These are phyloP conservation scores for Letharia lupina DNA, from an alignment of 495 filamentous ascomycete species.

Conservation along the genomic window DNA sequence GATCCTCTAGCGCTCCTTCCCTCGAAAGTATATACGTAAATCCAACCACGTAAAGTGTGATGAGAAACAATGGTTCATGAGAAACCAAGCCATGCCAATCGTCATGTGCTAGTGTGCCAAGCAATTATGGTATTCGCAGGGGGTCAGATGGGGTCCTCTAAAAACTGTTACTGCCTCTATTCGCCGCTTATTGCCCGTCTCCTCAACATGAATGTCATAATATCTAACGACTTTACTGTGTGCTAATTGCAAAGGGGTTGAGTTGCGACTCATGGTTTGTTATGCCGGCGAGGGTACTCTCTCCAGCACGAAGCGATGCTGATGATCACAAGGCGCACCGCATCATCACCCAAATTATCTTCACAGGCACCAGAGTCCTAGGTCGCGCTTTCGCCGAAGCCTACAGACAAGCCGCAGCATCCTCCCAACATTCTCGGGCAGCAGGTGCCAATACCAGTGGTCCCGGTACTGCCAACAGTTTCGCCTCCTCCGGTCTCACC, in stretches of 20 bases:
- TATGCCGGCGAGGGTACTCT: no score
- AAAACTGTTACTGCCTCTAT: background rate
- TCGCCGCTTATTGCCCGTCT: background rate
- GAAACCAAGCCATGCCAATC: background rate
- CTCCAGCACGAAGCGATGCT: background rate
- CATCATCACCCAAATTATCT: slow-evolving; percentile 84
- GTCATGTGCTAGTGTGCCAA: slow-evolving; percentile 6
- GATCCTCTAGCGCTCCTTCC: background rate
- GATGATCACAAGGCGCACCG: slow-evolving; percentile 66
- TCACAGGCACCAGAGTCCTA: slow-evolving; percentile 83
- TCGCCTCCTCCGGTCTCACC: slow-evolving; percentile 63
- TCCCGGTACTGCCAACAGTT: slow-evolving; percentile 40
- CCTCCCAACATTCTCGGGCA: slow-evolving; percentile 70
- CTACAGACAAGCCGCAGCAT: slow-evolving; percentile 83
- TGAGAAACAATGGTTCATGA: background rate
- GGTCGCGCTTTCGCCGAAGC: slow-evolving; percentile 87
- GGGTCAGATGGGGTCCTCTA: no score
- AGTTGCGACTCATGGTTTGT: slow-evolving; percentile 2
- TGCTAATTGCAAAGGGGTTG: slow-evolving; percentile 1
- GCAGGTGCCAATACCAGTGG: slow-evolving; percentile 38
- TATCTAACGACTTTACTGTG: background rate
- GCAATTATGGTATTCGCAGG: background rate
- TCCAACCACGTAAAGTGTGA: background rate
- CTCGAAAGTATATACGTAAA: background rate
- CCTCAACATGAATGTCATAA: background rate